These are phyloP conservation scores for Pleurotus citrinopileatus DNA, from an alignment of 768 basidiomycete genomes.

Conservation along the genomic window DNA sequence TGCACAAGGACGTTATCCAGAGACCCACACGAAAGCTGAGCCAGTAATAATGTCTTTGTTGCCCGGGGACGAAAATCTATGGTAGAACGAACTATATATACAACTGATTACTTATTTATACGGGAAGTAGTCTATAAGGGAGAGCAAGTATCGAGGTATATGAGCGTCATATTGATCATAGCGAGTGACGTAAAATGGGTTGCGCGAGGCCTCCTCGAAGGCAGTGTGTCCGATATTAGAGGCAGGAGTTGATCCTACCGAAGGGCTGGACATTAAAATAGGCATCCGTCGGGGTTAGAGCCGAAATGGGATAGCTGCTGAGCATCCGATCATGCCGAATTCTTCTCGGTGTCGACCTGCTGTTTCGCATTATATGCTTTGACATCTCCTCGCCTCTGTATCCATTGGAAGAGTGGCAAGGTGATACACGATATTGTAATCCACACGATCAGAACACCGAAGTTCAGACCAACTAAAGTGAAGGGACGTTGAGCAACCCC, in stretches of 20 bases:
- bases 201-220: no score
- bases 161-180: not conserved
- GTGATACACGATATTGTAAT: slow-evolving; percentile 50
- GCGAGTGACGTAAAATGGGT: not conserved
- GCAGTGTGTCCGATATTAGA: no score
- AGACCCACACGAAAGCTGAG: not conserved
- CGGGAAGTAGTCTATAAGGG: not conserved
- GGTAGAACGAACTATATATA: not conserved
- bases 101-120: not conserved
- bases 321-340: not conserved
- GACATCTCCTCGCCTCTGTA: slow-evolving; percentile 22
- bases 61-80: slow-evolving; percentile 5
- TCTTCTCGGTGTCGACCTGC: not conserved
- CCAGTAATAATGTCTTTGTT: slow-evolving; percentile 4
- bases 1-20: not conserved
- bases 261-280: no score
- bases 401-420: slow-evolving; percentile 49
- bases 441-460: slow-evolving; percentile 60
- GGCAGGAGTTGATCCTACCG: no score
- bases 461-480: slow-evolving; percentile 54
- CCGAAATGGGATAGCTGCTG: not conserved
- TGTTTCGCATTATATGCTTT: not conserved
- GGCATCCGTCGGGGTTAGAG: no score
- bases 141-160: not conserved
- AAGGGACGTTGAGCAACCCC: not conserved